Percentiles rank a stretch among this genome's conserved stretches.
phyloP scores from a whole-genome alignment of 257 asterid species.

The Petrea volubilis region DNA sequence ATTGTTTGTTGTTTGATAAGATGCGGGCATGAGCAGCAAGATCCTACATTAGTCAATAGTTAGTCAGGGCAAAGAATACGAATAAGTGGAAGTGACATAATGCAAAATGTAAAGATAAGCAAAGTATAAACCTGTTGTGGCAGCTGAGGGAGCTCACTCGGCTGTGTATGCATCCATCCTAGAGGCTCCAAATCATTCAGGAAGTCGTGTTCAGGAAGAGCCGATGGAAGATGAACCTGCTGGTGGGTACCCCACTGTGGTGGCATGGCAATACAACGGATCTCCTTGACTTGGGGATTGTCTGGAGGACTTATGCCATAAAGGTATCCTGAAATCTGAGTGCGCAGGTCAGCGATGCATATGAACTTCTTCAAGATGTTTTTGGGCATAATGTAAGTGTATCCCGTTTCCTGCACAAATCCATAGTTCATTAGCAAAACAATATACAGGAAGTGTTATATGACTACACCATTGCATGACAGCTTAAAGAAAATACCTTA shows the following conservation, averaged over 20 bases:
- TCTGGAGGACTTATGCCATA: constrained; percentile 98
- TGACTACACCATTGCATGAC: neutral
- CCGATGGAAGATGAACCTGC: constrained; percentile 88
- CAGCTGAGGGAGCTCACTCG: constrained; percentile 95
- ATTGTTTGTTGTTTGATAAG: constrained; percentile 84
- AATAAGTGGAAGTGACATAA: neutral
- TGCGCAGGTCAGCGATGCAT: constrained; percentile 93
- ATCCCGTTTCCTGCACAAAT: constrained; percentile 92
- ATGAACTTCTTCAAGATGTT: constrained; percentile 95
- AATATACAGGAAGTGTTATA: neutral
- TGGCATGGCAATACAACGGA: constrained; percentile 93
- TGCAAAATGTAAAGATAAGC: neutral
- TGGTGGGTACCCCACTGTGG: constrained; percentile 99
- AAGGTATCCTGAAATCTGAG: constrained; percentile 92
- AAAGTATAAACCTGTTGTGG: constrained; percentile 75
- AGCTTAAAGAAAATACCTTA: constrained; percentile 48
- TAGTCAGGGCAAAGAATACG: neutral
- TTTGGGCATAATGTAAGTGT: constrained; percentile 96
- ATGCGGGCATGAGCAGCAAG: constrained; percentile 74
- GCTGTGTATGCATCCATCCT: constrained; percentile 99
- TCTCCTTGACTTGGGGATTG: constrained; percentile 98
- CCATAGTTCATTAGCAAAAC: constrained; percentile 1
- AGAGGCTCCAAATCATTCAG: constrained; percentile 89
- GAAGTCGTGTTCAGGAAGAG: constrained; percentile 93
- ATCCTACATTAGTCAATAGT: constrained; percentile 50